A percentile compares a stretch with the other conserved stretches of the same genome.
These are phyloP conservation scores for Extremus antarcticus DNA, from an alignment of 495 filamentous ascomycete species.

Conservation along the genomic window DNA sequence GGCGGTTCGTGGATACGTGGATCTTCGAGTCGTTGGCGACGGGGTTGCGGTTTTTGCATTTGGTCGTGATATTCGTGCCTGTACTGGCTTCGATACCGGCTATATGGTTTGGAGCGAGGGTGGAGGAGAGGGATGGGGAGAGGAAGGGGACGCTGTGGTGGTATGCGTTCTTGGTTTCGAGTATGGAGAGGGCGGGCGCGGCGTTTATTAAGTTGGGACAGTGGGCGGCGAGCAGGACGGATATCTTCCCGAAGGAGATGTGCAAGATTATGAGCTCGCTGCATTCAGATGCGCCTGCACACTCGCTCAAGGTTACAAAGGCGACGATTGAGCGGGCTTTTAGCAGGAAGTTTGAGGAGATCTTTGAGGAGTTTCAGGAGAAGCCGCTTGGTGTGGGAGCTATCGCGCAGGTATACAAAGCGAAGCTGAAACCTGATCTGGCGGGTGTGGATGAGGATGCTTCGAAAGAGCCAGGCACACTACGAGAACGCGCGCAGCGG, in stretches of 20 bases:
- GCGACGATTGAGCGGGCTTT: conserved; percentile 71
- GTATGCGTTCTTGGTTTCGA: conserved; percentile 77
- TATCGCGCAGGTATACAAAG: conserved; percentile 96
- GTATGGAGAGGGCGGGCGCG: conserved; percentile 90
- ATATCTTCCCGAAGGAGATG: conserved; percentile 93
- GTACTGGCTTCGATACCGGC: conserved; percentile 69
- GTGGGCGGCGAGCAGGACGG: conserved; percentile 95
- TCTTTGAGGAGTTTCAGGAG: conserved; percentile 95
- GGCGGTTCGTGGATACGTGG: conserved; percentile 57
- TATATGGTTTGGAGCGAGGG: conserved; percentile 62
- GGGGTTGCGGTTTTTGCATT: conserved; percentile 70
- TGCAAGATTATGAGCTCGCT: conserved; percentile 90
- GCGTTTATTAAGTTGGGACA: conserved; percentile 99
- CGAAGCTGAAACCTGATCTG: conserved; percentile 75
- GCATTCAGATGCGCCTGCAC: conserved; percentile 87
- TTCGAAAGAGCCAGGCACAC: conserved; percentile 37
- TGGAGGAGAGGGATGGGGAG: conserved; percentile 53
- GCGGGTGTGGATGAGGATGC: conserved; percentile 50
- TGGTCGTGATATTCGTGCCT: conserved; percentile 82
- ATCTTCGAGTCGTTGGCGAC: conserved; percentile 82
- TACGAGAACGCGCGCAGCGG: conserved; percentile 57
- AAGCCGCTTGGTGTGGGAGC: conserved; percentile 86
- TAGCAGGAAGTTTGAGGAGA: conserved; percentile 69
- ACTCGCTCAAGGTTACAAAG: conserved; percentile 73
- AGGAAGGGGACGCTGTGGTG: conserved; percentile 81